phyloP scores from a whole-genome alignment of 768 basidiomycete genomes.

The Lactarius sanguifluus region DNA sequence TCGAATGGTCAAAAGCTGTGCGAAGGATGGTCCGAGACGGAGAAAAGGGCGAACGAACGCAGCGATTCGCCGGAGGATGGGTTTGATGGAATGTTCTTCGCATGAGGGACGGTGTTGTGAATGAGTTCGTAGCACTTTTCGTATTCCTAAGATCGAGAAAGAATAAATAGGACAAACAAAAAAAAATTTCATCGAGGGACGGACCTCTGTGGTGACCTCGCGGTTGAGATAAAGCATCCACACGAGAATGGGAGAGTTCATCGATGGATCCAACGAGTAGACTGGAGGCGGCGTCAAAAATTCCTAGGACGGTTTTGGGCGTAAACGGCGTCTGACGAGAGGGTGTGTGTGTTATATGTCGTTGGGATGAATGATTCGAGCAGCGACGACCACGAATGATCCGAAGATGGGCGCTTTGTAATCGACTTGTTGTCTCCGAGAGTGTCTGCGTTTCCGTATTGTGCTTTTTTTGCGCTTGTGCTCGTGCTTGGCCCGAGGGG shows the following conservation, averaged over 20 bases:
- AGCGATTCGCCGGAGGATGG: conserved; percentile 62
- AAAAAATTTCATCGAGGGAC: conserved; percentile 24
- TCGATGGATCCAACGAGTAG: conserved; percentile 15
- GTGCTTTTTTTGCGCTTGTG: conserved; percentile 1
- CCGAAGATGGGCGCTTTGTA: conserved; percentile 24
- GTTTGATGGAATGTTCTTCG: conserved; percentile 48
- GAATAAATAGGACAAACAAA: neutral
- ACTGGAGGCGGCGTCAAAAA: conserved; percentile 23
- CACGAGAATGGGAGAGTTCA: conserved; percentile 69
- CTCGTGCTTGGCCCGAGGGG: conserved; percentile 2
- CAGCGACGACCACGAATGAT: conserved; percentile 13
- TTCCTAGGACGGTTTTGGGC: conserved; percentile 24
- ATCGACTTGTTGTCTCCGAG: neutral
- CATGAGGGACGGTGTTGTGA: conserved; percentile 58
- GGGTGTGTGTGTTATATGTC: conserved; percentile 20
- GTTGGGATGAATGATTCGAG: conserved; percentile 10
- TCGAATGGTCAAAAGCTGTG: conserved; percentile 21
- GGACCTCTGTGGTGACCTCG: conserved; percentile 65
- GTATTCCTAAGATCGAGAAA: conserved; percentile 56
- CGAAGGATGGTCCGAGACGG: neutral
- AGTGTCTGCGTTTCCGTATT: neutral
- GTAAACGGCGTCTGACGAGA: conserved; percentile 10
- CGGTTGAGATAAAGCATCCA: conserved; percentile 82
- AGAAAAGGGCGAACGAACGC: conserved; percentile 46
- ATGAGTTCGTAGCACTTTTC: conserved; percentile 62